Evolutionary conservation across 2,329 filamentous ascomycete genomes (phyloP), one percentile per base, ranked within the genome.

Genomic region (Zymoseptoria ardabiliae): DNA sequence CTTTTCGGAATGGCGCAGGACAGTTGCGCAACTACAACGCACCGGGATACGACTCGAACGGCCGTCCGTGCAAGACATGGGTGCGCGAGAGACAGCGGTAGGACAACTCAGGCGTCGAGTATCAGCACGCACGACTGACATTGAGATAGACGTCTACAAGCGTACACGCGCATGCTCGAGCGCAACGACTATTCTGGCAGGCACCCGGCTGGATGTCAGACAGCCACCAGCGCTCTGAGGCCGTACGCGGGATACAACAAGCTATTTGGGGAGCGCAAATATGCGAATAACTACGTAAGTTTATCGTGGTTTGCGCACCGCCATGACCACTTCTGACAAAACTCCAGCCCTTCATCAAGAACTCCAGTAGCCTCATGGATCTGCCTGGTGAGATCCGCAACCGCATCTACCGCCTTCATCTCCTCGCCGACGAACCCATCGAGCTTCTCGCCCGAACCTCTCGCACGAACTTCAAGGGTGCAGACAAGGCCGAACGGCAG

Each of bases 311-410:
- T 4, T 2, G 9, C 28, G 48, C n/a, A 19, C 21, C 4, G n/a
- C 19, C 4, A n/a, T 6, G 3, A 1, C 5, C 20, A 41, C 7
- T 2, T 45, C 54, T 49, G 20, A n/a, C 53, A 10, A 54, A 21
- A n/a, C 10, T 19, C n/a, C 53, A 54, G 28, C 54, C 45, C 10
- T 56, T 25, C 50, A 17, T 53, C 11, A 48, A 9, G 20, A 57
- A 2, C 30, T 20, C 20, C 11, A 51, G 25, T 30, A 49, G 13
- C 49, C 19, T 58, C n/a, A 35, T 55, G 30, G 50, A 25, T 20
- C 17, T 61, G 3, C 59, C 59, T 11, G 30, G 19, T 1, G 59
- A 61, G 7, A 19, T 56, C 8, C 56, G 54, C 21, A 56, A 56
- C 35, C 19, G 19, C 2, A 56, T 61, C 53, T 61, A 56, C 35